Evolutionary conservation across 176 grass and related monocot species (phyloP).

Genomic region (Cenchrus purpureus): DNA sequence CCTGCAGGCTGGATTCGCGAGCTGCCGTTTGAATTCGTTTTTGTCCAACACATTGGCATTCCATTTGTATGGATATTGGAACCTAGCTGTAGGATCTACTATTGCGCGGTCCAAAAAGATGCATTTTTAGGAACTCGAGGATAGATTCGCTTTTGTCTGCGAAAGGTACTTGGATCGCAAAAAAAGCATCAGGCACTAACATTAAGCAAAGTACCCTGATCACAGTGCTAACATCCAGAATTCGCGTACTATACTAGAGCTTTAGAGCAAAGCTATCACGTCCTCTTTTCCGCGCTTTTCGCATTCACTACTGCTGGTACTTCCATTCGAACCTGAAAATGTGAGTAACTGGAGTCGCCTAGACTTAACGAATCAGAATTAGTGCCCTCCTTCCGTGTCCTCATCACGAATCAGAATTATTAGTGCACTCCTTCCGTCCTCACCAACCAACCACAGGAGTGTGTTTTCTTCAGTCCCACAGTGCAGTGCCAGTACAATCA

Average conservation of each 20-base stretch:
- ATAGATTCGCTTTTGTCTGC: conserved; percentile 18
- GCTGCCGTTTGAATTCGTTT: neutral
- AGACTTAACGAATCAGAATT: too few species aligned
- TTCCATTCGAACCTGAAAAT: neutral
- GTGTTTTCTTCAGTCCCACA: neutral
- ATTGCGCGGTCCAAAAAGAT: neutral
- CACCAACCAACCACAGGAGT: neutral
- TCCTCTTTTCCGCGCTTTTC: neutral
- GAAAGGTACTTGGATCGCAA: conserved; percentile 25
- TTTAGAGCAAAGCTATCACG: neutral
- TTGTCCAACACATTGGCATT: neutral
- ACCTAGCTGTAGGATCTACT: neutral
- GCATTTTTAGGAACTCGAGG: conserved; percentile 36
- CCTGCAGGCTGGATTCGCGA: neutral
- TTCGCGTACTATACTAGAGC: neutral
- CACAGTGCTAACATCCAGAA: neutral
- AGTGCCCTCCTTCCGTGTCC: too few species aligned
- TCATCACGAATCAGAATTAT: too few species aligned
- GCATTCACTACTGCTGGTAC: neutral
- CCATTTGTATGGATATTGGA: neutral
- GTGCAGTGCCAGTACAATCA: neutral
- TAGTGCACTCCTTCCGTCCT: too few species aligned
- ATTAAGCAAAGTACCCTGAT: conserved; percentile 1
- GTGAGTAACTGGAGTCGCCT: neutral
- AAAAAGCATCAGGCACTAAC: neutral